These are phyloP conservation scores for Penicillium bovifimosum DNA, from an alignment of 495 filamentous ascomycete species.

Conservation along the genomic window DNA sequence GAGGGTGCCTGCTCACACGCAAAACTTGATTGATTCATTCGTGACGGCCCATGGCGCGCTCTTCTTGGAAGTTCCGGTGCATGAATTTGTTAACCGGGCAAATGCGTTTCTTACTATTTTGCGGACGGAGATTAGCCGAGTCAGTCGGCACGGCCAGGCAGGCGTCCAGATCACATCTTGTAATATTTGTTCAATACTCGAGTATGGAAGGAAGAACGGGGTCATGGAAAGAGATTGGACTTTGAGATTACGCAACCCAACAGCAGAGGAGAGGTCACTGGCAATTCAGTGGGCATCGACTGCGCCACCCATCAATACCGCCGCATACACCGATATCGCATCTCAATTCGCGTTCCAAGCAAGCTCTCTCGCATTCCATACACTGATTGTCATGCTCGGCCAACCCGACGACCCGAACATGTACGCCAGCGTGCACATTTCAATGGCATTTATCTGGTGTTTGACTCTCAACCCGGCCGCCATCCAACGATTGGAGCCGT, in stretches of 20 bases:
- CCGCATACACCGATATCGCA: conserved; percentile 5
- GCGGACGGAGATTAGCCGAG: conserved; percentile 53
- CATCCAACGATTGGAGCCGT: conserved; percentile 45
- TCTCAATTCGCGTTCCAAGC: conserved; percentile 27
- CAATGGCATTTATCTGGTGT: conserved; percentile 63
- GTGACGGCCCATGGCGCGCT: conserved; percentile 61
- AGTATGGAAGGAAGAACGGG: conserved; percentile 56
- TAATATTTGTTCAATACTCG: conserved; percentile 50
- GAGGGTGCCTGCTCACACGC: conserved; percentile 21
- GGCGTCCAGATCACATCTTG: conserved; percentile 50
- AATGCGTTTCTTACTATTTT: conserved; percentile 48
- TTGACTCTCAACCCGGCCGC: conserved; percentile 47
- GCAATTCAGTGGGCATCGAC: conserved; percentile 19
- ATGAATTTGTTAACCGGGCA: conserved; percentile 42
- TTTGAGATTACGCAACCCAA: conserved; percentile 30
- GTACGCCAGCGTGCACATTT: conserved; percentile 61
- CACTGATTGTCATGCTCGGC: conserved; percentile 50
- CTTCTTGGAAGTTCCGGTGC: conserved; percentile 50
- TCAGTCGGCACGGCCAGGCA: conserved; percentile 54
- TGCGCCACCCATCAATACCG: not conserved
- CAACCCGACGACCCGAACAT: conserved; percentile 58
- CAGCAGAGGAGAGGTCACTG: conserved; percentile 19
- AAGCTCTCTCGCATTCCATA: conserved; percentile 41
- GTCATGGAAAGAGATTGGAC: conserved; percentile 33
- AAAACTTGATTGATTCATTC: conserved; percentile 44